These are phyloP conservation scores for Circinella minor DNA, from an alignment of 371 early-diverging fungal species.

Conservation along the genomic window DNA sequence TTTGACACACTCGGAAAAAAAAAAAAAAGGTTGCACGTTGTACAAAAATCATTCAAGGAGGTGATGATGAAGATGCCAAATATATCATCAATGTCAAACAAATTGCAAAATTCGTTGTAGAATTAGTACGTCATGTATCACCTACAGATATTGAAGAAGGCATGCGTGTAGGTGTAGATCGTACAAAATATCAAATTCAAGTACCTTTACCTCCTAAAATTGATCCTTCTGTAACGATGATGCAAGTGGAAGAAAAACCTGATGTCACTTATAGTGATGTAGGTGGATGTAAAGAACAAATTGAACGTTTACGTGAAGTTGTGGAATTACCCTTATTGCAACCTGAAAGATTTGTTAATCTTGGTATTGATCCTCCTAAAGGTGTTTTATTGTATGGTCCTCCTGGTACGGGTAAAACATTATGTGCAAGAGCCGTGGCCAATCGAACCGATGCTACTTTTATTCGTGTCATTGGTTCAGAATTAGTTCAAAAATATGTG, in stretches of 20 bases:
- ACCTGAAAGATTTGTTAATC: conserved; percentile 98
- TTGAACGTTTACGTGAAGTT: conserved; percentile 99
- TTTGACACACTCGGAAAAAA: no score
- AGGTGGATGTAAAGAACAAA: conserved; percentile 99
- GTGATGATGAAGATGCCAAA: conserved; percentile 81
- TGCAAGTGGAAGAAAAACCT: conserved; percentile 99
- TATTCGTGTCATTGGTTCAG: conserved; percentile 99
- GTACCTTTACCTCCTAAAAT: conserved; percentile 95
- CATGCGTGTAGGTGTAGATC: conserved; percentile 99
- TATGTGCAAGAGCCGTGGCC: conserved; percentile 99
- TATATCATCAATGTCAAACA: conserved; percentile 99
- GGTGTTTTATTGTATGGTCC: conserved; percentile 99
- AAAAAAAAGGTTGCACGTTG: conserved; percentile 86
- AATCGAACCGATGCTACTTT: conserved; percentile 99
- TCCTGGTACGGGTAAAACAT: conserved; percentile 99
- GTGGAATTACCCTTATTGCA: conserved; percentile 99
- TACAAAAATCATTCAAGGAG: conserved; percentile 94
- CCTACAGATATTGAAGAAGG: conserved; percentile 99
- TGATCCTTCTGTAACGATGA: conserved; percentile 96
- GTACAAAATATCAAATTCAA: conserved; percentile 98
- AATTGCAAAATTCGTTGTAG: conserved; percentile 99
- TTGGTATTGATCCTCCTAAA: conserved; percentile 99
- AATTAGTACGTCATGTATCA: conserved; percentile 94
- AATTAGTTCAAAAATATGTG: conserved; percentile 99
- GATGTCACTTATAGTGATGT: conserved; percentile 99